phyloP scores from a whole-genome alignment of 495 filamentous ascomycete species.

The Chaetomium tenue region DNA sequence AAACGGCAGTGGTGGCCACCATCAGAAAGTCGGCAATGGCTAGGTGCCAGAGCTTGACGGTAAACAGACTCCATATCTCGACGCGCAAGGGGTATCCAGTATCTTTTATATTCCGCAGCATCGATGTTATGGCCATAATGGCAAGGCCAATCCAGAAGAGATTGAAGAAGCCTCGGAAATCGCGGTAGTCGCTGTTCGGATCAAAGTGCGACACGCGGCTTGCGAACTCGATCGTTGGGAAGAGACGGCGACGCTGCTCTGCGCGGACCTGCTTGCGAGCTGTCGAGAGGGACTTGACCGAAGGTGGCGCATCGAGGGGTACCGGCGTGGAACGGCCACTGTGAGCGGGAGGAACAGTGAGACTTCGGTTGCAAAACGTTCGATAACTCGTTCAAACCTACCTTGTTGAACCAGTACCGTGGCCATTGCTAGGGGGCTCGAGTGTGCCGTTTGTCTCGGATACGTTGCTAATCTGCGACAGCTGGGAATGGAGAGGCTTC shows the following conservation, averaged over 20 bases:
- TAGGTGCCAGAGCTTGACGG: conserved; percentile 82
- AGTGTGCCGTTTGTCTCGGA: conserved; percentile 38
- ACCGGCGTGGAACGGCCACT: conserved; percentile 90
- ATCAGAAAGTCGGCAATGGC: conserved; percentile 79
- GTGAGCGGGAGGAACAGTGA: neutral
- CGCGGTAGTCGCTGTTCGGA: conserved; percentile 81
- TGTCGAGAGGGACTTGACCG: conserved; percentile 76
- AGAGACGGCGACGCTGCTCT: conserved; percentile 75
- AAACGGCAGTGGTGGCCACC: conserved; percentile 70
- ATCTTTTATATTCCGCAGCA: conserved; percentile 89
- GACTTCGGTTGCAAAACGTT: neutral
- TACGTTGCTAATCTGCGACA: conserved; percentile 40
- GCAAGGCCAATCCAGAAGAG: conserved; percentile 96
- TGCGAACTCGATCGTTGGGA: conserved; percentile 92
- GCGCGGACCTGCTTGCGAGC: conserved; percentile 83
- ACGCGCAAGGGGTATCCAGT: conserved; percentile 82
- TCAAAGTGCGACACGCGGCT: conserved; percentile 97
- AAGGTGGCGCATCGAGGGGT: conserved; percentile 87
- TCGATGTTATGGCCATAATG: conserved; percentile 93
- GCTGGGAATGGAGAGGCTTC: conserved; percentile 45
- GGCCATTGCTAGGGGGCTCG: conserved; percentile 34
- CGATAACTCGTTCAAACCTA: conserved; percentile 20
- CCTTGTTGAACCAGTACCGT: conserved; percentile 42
- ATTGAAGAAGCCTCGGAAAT: conserved; percentile 96
- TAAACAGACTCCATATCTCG: conserved; percentile 82